Evolutionary conservation across 2,329 filamentous ascomycete species (phyloP).

Genomic region (Alternaria viburni): DNA sequence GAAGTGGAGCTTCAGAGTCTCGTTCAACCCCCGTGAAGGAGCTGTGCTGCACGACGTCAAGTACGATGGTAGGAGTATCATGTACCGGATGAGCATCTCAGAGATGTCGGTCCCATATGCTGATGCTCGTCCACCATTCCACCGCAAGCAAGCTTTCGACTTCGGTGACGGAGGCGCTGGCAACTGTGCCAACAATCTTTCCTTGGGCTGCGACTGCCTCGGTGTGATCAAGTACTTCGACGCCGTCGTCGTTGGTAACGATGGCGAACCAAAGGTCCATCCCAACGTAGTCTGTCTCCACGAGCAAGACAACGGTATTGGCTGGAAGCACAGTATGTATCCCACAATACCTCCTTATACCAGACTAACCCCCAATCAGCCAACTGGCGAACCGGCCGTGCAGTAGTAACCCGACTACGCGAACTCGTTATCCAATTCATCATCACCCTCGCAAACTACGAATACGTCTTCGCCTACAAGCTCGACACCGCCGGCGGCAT

Average conservation of each 20-base stretch:
- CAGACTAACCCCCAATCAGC: neutral
- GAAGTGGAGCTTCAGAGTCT: conserved; percentile 53
- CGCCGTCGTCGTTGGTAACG: conserved; percentile 58
- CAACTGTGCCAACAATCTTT: conserved; percentile 70
- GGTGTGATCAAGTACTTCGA: conserved; percentile 72
- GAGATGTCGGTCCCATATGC: conserved; percentile 75
- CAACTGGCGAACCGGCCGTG: conserved; percentile 68
- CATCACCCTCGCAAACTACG: conserved; percentile 73
- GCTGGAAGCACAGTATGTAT: conserved; percentile 31
- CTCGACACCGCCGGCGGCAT: conserved; percentile 69
- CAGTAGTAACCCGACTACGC: conserved; percentile 66
- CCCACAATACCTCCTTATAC: no score
- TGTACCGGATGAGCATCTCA: conserved; percentile 70
- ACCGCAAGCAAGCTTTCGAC: conserved; percentile 75
- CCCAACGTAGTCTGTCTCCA: conserved; percentile 72
- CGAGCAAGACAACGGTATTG: conserved; percentile 72
- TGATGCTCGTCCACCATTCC: conserved; percentile 68
- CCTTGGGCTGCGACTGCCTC: conserved; percentile 71
- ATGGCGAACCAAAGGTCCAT: conserved; percentile 61
- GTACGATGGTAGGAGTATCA: conserved; percentile 69
- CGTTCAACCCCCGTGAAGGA: conserved; percentile 59
- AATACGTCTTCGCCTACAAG: conserved; percentile 70
- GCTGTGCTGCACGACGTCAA: conserved; percentile 74
- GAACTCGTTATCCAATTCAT: conserved; percentile 72
- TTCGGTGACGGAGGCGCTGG: conserved; percentile 74